Evolutionary conservation across 2,329 filamentous ascomycete genomes (phyloP), one percentile per base, ranked within the genome.

Genomic region (Tothia fuscella): DNA sequence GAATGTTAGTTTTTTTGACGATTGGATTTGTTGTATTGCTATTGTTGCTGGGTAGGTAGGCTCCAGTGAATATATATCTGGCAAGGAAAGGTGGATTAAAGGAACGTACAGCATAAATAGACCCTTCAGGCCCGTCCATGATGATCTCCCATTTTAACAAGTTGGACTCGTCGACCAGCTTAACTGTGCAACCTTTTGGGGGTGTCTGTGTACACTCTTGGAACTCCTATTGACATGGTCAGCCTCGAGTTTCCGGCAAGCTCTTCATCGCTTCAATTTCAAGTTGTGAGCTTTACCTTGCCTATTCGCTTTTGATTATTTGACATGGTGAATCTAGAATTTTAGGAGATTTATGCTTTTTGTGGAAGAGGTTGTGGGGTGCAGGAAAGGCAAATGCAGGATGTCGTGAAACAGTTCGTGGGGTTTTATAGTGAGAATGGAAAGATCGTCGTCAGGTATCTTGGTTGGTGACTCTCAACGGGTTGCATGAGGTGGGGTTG

Each of bases 71-170:
- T n/a, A n/a, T n/a, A n/a, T n/a, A n/a, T n/a, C n/a, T 47, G 42
- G 49, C 44, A 50, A 46, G 38, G 14, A 21, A 31, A 24, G 28
- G 19, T 9, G n/a, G 38, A 19, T 38, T 35, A n/a, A 31, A 38
- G 41, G 16, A 13, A 61, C 67, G 41, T 67, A 82, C 80, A 35
- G 74, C 66, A 54, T 81, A 83, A 33, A 74, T 68, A 13, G 79
- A 80, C 31, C 70, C 68, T 42, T 73, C 66, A 3, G 80, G 80
- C 1, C 78, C 80, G 36, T 78, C 70, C 67, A 84, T 74, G 43
- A 69, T 58, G 46, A 82, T 69, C 47, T 78, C 73, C 80, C 80
- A 85, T 51, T 74, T 68, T 55, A 78, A 74, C 49, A 84, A 64
- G 59, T 83, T 72, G 46, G 70, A 62, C 52, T 83, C 79, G 49